Evolutionary conservation across 305 asterid species (phyloP).

Genomic region (Caryopteris hybrid): DNA sequence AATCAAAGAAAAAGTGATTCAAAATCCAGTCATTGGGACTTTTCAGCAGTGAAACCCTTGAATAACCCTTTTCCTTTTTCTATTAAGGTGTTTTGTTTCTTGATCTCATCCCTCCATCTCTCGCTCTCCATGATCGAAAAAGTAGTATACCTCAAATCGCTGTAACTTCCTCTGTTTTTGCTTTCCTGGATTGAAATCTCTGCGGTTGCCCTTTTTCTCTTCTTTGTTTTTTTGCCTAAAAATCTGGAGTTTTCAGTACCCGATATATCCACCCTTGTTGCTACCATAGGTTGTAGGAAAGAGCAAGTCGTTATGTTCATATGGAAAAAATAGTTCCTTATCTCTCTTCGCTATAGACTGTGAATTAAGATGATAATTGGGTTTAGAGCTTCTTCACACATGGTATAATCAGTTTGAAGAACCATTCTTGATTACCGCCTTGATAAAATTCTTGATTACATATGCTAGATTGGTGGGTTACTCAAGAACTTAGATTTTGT

Average conservation of each 20-base stretch:
- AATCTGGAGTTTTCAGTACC: background rate
- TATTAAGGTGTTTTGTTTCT: background rate
- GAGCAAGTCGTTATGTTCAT: too few species aligned
- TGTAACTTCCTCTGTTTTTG: background rate
- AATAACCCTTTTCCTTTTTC: background rate
- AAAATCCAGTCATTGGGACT: background rate
- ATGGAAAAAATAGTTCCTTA: too few species aligned
- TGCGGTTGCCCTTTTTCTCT: background rate
- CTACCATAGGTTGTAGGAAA: too few species aligned
- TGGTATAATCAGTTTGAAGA: background rate
- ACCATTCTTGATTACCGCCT: background rate
- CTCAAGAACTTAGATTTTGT: background rate
- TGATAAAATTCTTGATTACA: background rate
- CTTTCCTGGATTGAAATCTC: background rate
- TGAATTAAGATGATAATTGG: too few species aligned
- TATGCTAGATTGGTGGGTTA: background rate
- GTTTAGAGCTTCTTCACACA: background rate
- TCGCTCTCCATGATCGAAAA: background rate
- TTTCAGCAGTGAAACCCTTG: background rate
- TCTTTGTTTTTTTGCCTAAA: background rate
- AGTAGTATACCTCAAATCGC: background rate
- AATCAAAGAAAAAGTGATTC: too few species aligned
- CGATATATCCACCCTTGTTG: too few species aligned
- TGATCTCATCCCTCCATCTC: background rate
- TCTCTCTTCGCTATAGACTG: too few species aligned